Conservation (phyloP, 345 rosid species). For the Sonneratia alba region DNA sequence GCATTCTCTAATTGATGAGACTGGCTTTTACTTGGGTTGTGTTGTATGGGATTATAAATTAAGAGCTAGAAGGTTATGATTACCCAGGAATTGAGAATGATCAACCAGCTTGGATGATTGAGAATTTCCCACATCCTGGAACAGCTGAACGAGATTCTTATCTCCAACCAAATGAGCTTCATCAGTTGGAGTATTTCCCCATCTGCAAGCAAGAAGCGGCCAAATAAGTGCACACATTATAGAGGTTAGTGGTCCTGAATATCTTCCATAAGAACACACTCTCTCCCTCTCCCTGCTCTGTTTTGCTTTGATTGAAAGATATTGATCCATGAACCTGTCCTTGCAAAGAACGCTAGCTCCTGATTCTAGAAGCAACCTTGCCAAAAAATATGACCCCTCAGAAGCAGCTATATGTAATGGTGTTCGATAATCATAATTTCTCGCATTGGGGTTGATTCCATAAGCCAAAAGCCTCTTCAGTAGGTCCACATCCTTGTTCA, state of each 20-base stretch:
- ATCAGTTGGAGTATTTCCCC: conserved; percentile 77
- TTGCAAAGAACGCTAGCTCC: conserved; percentile 63
- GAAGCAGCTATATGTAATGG: conserved; percentile 80
- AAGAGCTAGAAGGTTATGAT: neutral
- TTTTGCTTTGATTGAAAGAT: neutral
- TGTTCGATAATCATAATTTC: conserved; percentile 63
- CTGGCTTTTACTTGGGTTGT: neutral
- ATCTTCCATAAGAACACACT: neutral
- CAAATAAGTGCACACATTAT: neutral
- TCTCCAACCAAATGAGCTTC: conserved; percentile 49
- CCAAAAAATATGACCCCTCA: conserved; percentile 40
- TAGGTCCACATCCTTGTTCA: conserved; percentile 44
- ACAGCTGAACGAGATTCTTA: conserved; percentile 48
- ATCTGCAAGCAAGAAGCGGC: conserved; percentile 28
- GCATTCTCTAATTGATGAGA: neutral
- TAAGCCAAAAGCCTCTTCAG: conserved; percentile 42
- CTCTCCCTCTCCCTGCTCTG: neutral
- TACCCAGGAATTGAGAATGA: conserved; percentile 22
- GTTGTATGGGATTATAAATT: neutral
- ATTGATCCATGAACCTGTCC: conserved; percentile 37
- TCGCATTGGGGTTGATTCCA: conserved; percentile 64
- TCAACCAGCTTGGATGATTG: conserved; percentile 33
- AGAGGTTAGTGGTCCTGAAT: neutral
- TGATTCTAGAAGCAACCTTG: conserved; percentile 45
- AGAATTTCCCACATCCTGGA: conserved; percentile 41